Base-by-base conservation (phyloP, 2,329 filamentous ascomycete species). In the Paradendryphiella salina region DNA sequence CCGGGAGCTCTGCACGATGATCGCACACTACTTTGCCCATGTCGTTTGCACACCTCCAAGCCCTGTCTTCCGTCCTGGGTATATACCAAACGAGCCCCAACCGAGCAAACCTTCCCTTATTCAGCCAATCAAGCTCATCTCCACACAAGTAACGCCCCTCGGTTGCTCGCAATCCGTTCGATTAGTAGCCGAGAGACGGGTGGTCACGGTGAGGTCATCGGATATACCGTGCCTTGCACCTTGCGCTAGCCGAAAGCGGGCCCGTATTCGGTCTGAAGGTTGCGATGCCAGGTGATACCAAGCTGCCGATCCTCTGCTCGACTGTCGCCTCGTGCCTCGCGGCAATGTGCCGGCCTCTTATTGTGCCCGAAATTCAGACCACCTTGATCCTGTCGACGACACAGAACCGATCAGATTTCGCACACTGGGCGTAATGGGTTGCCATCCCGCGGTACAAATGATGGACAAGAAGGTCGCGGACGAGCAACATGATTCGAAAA, bases 201-300 rank as follows among this genome's bases (percentile, higher is more conserved):
- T 44, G 11, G 33, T 43, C 44, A 48, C 43, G 32, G 44, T 52
- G 49, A 52, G 44, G 49, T 52, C 49, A 52, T 43, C 44, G 33
- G n/a, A 48, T 29, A 26, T 43, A 38, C 37, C 37, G 49, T 42
- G 13, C 43, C 33, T 42, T 34, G 28, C 38, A 42, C 26, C 9
- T 7, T 10, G 38, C 29, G 29, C 49, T 48, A 48, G 37, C 13
- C 44, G 20, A 18, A 23, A 45, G 17, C 42, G 23, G 18, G 17
- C 8, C 31, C 43, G 17, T 32, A 11, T 47, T 41, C 26, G 35
- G 9, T 23, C 11, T 20, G n/a, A 36, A 23, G 29, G 32, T 47
- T 41, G 45, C 36, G 20, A 33, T 47, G 26, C 14, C 17, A 40
- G 21, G 42, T 18, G n/a, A 36, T 46, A 40, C 35, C 48, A 32